Evolutionary conservation across 441 rosid genomes (phyloP).

Genomic region (Arabidopsis lyrata): DNA sequence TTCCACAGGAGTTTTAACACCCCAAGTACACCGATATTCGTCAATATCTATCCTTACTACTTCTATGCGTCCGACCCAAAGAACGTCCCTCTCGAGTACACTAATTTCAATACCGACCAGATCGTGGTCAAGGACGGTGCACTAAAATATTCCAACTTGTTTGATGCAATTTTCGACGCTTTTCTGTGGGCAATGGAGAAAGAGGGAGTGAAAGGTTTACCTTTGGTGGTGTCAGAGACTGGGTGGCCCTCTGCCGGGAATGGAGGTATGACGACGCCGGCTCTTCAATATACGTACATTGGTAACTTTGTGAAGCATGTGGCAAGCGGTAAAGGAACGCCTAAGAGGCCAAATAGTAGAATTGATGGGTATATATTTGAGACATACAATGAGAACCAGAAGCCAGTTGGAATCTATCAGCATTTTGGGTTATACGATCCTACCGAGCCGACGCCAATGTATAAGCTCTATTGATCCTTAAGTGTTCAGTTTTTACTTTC

Average conservation of each 20-base stretch:
- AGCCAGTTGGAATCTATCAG: constrained; percentile 14
- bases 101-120: not conserved
- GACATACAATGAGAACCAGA: constrained; percentile 3
- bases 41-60: constrained; percentile 8
- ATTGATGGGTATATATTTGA: constrained; percentile 6
- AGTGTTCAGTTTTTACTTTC: not conserved
- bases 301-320: constrained; percentile 39
- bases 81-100: constrained; percentile 12
- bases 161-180: constrained; percentile 3
- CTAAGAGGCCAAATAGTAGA: constrained; percentile 8
- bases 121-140: not conserved
- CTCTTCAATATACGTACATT: constrained; percentile 29
- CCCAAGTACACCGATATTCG: not conserved
- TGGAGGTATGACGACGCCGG: constrained; percentile 27
- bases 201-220: constrained; percentile 4
- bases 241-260: constrained; percentile 47
- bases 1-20: constrained; percentile 4
- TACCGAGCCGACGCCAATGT: not conserved
- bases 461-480: not conserved
- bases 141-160: not conserved
- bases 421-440: not conserved
- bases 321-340: constrained; percentile 26
- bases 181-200: constrained; percentile 25
- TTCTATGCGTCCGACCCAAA: not conserved
- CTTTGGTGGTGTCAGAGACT: constrained; percentile 29